phyloP scores from a whole-genome alignment of 306 rosid genomes.

The Lathyrus oleraceus region DNA sequence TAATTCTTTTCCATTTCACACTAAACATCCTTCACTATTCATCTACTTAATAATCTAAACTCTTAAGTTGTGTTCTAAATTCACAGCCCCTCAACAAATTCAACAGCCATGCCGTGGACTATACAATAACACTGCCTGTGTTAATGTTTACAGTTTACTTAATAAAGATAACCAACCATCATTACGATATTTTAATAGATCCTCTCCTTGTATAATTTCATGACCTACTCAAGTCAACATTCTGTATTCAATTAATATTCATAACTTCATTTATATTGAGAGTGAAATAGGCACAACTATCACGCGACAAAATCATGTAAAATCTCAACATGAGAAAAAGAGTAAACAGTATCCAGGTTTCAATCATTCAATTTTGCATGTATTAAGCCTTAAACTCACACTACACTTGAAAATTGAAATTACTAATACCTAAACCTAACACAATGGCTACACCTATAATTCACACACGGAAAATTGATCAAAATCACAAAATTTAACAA shows the following conservation, averaged over 20 bases:
- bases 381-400: neutral
- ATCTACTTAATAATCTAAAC: neutral
- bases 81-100: neutral
- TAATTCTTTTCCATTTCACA: neutral
- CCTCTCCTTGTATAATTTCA: no score
- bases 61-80: neutral
- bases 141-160: neutral
- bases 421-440: neutral
- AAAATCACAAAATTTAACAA: neutral
- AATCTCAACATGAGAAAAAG: conserved; percentile 2
- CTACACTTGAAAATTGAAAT: conserved; percentile 4
- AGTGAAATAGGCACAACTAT: neutral
- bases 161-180: neutral
- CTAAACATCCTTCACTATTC: neutral
- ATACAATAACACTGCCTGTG: neutral
- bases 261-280: neutral
- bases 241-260: neutral
- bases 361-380: conserved; percentile 13
- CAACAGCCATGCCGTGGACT: neutral
- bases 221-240: no score
- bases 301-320: neutral
- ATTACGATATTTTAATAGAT: neutral
- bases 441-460: conserved; percentile 11
- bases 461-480: neutral
- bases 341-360: neutral